Conservation (phyloP, 345 rosid species). For the Eucalyptus marginata region DNA sequence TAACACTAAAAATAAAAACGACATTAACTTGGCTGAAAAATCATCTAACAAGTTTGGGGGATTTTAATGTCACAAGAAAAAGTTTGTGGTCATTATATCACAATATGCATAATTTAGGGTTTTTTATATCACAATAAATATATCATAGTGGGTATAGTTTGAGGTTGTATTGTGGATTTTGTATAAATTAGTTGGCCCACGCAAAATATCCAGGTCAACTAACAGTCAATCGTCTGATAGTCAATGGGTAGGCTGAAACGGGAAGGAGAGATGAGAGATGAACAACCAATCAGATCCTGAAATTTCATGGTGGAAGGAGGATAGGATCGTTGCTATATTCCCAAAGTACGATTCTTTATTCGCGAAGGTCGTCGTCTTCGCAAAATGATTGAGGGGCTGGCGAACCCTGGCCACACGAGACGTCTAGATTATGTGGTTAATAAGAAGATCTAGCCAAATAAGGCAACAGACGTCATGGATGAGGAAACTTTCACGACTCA, state of each 20-base stretch:
- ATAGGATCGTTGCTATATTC: background rate
- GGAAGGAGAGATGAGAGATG: background rate
- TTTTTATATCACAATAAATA: no score
- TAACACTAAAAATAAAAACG: no score
- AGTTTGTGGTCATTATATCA: no score
- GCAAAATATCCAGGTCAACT: background rate
- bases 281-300: background rate
- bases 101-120: background rate
- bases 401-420: fast-evolving
- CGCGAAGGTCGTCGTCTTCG: background rate
- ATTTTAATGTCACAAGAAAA: no score
- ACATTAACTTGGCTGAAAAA: no score
- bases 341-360: background rate
- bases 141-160: no score
- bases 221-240: background rate
- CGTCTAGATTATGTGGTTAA: fast-evolving
- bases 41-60: no score
- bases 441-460: background rate
- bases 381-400: background rate
- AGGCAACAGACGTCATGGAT: background rate
- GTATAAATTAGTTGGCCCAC: background rate
- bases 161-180: background rate
- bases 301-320: background rate
- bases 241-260: background rate
- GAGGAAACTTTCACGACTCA: background rate